Evolutionary conservation across 306 rosid genomes (phyloP), one percentile per base, ranked within the genome.

Genomic region (Arachis stenosperma): DNA sequence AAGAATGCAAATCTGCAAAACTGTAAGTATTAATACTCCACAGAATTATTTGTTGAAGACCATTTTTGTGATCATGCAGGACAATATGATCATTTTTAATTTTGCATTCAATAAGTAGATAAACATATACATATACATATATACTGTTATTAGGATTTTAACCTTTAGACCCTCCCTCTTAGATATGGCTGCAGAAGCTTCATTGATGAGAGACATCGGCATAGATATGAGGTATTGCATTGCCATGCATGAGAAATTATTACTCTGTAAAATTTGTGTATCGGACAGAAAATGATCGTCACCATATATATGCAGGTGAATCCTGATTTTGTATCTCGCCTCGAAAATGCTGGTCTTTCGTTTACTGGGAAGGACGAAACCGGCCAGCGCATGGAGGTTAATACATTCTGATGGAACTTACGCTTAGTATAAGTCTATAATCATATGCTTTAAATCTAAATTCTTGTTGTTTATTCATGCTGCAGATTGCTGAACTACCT

Each of bases 151-250:
- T 79, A 74, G 88, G 82, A 70, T 50, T 61, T 79, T 80, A 74
- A 83, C 72, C 13, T 13, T 56, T 72, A 61, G 70, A 64, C 36
- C 51, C 47, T 81, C 43, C 59, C 70, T 69, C 44, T 39, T 65
- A 84, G 87, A 55, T 84, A 91, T 63, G 96, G 91, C 52, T 54
- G 79, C 81, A 86, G 78, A 81, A 66, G 48, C 66, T 91, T 68
- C 84, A 81, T 87, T 65, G 92, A 89, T 57, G 97, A 91, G 84
- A 88, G 97, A 58, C 97, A 91, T 67, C 86, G 97, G 36, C 97
- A 91, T 68, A 91, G 97, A 91, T 91, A 87, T 27, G 97, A 91
- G 96, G 97, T 88, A 82, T 69, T 39, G 69, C 69, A 55, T 75
- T n/a, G 40, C 43, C 13, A 36, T 61, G 75, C 67, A 29, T 62